Conservation (phyloP, 2,329 filamentous ascomycete species). For the Trichoderma afroharzianum region DNA sequence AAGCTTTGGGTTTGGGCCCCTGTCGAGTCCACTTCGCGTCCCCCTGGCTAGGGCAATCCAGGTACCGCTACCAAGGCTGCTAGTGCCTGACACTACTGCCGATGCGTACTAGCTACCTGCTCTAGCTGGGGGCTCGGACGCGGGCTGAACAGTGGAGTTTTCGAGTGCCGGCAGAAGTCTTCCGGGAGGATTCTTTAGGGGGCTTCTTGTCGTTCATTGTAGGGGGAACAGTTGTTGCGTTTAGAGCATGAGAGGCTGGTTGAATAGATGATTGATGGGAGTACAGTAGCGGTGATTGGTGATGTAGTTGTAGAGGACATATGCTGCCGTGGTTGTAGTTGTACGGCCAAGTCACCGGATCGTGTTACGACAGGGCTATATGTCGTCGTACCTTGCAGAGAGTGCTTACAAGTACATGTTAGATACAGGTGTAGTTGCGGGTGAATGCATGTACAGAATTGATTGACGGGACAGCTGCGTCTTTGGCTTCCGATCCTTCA, state of each 20-base stretch:
- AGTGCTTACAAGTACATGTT: not conserved
- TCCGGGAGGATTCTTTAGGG: not conserved
- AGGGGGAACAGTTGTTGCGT: not conserved
- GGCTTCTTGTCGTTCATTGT: not conserved
- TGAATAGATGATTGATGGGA: not conserved
- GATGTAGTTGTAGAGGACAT: not conserved
- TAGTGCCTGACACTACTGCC: not conserved
- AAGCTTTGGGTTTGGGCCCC: not conserved
- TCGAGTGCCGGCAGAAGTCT: constrained; percentile 1
- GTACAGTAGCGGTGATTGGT: not conserved
- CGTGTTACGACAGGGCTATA: not conserved
- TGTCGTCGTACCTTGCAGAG: not conserved
- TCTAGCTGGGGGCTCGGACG: not conserved
- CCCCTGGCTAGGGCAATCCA: not conserved
- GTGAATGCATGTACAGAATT: not conserved
- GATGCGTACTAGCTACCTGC: not conserved
- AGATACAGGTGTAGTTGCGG: not conserved
- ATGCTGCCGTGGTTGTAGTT: not conserved
- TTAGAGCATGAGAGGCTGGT: not conserved
- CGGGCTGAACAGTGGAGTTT: constrained; percentile 11
- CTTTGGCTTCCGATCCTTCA: not conserved
- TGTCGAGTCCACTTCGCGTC: not conserved
- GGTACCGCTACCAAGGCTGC: not conserved
- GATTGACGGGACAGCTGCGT: not conserved
- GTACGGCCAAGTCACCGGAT: not conserved